phyloP scores from a whole-genome alignment of 352 stramenopile species.

The Pythium aquatile region DNA sequence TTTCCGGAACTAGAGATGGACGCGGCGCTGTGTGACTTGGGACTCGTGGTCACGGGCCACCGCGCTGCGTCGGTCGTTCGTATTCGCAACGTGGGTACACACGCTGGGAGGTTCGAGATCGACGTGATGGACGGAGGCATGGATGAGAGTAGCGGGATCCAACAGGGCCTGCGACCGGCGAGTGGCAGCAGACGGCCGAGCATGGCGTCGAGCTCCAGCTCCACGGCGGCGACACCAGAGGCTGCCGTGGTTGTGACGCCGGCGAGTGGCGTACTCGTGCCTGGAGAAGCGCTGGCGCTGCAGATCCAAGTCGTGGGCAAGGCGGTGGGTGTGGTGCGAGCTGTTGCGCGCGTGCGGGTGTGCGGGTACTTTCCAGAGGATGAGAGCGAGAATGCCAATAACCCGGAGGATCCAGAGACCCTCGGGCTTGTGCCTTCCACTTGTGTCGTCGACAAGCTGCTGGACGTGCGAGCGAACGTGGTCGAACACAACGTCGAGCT shows the following conservation, averaged over 20 bases:
- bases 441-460: slow-evolving; percentile 50
- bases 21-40: slow-evolving; percentile 53
- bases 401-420: slow-evolving; percentile 14
- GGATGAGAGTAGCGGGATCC: not conserved
- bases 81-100: slow-evolving; percentile 47
- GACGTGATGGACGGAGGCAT: slow-evolving; percentile 41
- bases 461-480: slow-evolving; percentile 79
- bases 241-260: slow-evolving; percentile 34
- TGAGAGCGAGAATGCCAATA: not conserved
- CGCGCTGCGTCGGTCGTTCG: slow-evolving; percentile 52
- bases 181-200: slow-evolving; percentile 6
- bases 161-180: not conserved
- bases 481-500: slow-evolving; percentile 89
- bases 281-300: slow-evolving; percentile 15
- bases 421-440: slow-evolving; percentile 7
- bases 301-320: slow-evolving; percentile 20
- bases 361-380: slow-evolving; percentile 20
- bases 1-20: slow-evolving; percentile 60
- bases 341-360: slow-evolving; percentile 20
- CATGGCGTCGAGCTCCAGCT: not conserved
- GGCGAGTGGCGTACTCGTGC: slow-evolving; percentile 24
- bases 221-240: not conserved
- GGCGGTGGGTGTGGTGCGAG: slow-evolving; percentile 1
- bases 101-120: slow-evolving; percentile 42
- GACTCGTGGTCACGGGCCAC: slow-evolving; percentile 62